These are phyloP conservation scores for Carex scoparia DNA, from an alignment of 176 grass and related monocot species.

Conservation along the genomic window DNA sequence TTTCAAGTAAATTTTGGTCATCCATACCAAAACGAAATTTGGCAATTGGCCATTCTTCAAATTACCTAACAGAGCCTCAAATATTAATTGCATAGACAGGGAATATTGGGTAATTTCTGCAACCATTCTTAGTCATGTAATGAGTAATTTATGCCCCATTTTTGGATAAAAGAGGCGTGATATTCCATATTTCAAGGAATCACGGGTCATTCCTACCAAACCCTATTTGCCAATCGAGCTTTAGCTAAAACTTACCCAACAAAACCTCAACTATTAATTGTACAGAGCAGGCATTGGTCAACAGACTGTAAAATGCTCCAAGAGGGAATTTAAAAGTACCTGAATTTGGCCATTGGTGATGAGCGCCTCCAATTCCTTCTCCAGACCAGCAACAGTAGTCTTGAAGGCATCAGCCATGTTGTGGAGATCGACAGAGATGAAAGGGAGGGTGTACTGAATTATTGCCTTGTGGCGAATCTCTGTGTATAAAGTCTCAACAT, in stretches of 20 bases:
- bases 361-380: conserved; percentile 88
- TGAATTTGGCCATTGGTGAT: conserved; percentile 85
- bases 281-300: background rate
- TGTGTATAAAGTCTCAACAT: conserved; percentile 54
- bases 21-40: background rate
- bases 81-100: background rate
- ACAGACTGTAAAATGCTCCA: background rate
- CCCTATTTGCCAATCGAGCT: background rate
- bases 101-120: background rate
- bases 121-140: background rate
- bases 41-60: background rate
- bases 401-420: conserved; percentile 91
- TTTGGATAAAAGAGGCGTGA: background rate
- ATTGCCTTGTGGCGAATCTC: conserved; percentile 81
- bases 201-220: background rate
- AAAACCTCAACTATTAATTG: background rate
- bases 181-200: background rate
- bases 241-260: background rate
- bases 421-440: conserved; percentile 92
- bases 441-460: conserved; percentile 91
- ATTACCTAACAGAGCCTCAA: background rate
- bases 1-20: background rate
- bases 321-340: conserved; percentile 27
- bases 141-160: background rate
- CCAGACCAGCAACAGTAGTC: conserved; percentile 57